Base-by-base conservation (phyloP, 441 rosid species). In the Populus hybrid region DNA sequence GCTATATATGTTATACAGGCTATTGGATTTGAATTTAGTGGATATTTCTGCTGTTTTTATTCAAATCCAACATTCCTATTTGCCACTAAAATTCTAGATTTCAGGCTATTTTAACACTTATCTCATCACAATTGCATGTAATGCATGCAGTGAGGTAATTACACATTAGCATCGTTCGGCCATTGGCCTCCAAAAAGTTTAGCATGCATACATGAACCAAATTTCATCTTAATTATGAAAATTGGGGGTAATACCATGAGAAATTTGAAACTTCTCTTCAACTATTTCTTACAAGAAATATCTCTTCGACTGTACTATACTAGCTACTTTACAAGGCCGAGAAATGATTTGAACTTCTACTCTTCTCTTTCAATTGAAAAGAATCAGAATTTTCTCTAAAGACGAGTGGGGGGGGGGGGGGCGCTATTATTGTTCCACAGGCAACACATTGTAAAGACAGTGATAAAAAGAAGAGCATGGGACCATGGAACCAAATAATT, bases 401-500 rank as follows among this genome's bases (percentile, higher is more conserved):
- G 29, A 18, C 7, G 8, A 28, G 29, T n/a, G n/a, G n/a, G n/a
- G n/a, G n/a, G n/a, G 2, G 31, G 77, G 33, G 16, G 66, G 36
- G 38, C 35, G 81, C 42, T 36, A 73, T 82, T 21, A 74, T 77
- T 45, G 66, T 63, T 59, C 70, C 64, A 64, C 77, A 76, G 83
- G 73, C 78, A 79, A 64, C 76, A 69, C 42, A 74, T 9, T 9
- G 50, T 24, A 69, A 70, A 72, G n/a, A n/a, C n/a, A n/a, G n/a
- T n/a, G n/a, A n/a, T n/a, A n/a, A n/a, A n/a, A 78, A 29, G 50
- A 35, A 59, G 64, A 59, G 73, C 2, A 35, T n/a, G 8, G 71
- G 69, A 8, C 69, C 73, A 66, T 71, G 26, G 76, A 45, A 78
- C 78, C 65, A 38, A 75, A 77, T 83, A 75, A 80, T 76, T 68